Evolutionary conservation across 2,329 filamentous ascomycete species (phyloP), one percentile per base, ranked within the genome.

Genomic region (Aspergillus floridensis): DNA sequence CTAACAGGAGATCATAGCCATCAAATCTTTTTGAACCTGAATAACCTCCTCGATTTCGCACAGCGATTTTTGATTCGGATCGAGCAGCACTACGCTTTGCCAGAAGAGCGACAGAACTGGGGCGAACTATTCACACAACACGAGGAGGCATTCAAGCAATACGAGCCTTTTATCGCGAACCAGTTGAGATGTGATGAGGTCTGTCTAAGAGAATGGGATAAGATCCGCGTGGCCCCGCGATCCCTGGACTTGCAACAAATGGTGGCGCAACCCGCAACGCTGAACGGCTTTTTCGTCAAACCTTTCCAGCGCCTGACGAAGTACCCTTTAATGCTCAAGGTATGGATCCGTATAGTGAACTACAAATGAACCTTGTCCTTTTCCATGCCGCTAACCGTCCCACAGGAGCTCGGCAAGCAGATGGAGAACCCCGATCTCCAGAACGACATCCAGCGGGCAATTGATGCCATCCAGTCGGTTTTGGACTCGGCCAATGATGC

Each of bases 101-200:
- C 91, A 0, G 83, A 88, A 62, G 79, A 84, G 4, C 82, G 86
- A 62, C 95, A 99, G 74, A 90, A 93, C 73, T 99, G 95, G 95
- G 95, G 95, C n/a, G 83, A 87, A n/a, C 86, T 96, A 0, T 98
- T 98, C 72, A 84, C 90, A 14, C 82, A 87, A 14, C 92, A 93
- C 72, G 91, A 95, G 72, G 91, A 95, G 60, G 86, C 88, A 0
- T 97, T 99, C 75, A 87, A 89, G 63, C 93, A 96, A 61, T 99
- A 99, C 74, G 91, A 96, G 70, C 93, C 93, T 1, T 99, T 98
- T 70, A 98, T 98, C 67, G 92, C 95, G 35, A 99, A 99, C 72
- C 93, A 97, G 78, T 88, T 91, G 66, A 93, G 92, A 72, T 96
- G 93, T 59, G 92, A 93, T 56, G 85, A 89, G 66, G 85, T 91